A percentile compares a stretch with the other conserved stretches of the same genome.
These are phyloP conservation scores for Stentor coeruleus DNA, from an alignment of 73 alveolate genomes.

Conservation along the genomic window DNA sequence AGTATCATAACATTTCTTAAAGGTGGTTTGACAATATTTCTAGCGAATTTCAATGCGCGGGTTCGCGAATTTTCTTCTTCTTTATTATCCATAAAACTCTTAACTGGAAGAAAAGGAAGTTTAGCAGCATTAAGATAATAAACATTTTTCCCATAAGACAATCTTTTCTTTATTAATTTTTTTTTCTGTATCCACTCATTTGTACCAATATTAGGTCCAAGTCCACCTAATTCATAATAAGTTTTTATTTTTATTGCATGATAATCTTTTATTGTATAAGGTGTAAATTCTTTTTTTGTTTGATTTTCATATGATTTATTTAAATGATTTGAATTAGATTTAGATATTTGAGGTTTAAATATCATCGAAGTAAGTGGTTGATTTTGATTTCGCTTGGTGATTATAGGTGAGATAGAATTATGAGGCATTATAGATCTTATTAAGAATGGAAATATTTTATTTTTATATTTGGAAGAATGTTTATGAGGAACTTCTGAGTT, in stretches of 20 bases:
- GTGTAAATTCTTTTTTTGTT: background rate
- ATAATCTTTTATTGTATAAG: slow-evolving; percentile 6
- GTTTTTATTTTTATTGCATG: background rate
- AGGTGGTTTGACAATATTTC: slow-evolving; percentile 1
- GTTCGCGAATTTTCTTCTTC: background rate
- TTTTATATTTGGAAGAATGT: background rate
- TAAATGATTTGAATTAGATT: background rate
- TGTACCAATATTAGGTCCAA: slow-evolving; percentile 18
- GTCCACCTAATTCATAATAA: slow-evolving; percentile 20
- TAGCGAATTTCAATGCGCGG: slow-evolving; percentile 14
- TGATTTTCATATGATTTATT: background rate
- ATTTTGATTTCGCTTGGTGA: background rate
- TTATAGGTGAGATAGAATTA: background rate
- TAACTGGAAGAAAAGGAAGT: background rate
- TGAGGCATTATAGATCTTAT: background rate
- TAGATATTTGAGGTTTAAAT: background rate
- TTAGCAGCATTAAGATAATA: slow-evolving; percentile 13
- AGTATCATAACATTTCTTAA: no score
- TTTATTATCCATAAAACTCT: background rate
- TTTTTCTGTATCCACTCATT: background rate
- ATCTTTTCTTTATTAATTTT: background rate
- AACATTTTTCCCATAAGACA: slow-evolving; percentile 8
- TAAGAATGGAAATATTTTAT: background rate
- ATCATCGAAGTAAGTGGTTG: background rate
- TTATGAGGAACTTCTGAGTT: background rate